Evolutionary conservation across 164 flowering plant species (phyloP), one percentile per base, ranked within the genome.

Genomic region (Dillenia suffruticosa): DNA sequence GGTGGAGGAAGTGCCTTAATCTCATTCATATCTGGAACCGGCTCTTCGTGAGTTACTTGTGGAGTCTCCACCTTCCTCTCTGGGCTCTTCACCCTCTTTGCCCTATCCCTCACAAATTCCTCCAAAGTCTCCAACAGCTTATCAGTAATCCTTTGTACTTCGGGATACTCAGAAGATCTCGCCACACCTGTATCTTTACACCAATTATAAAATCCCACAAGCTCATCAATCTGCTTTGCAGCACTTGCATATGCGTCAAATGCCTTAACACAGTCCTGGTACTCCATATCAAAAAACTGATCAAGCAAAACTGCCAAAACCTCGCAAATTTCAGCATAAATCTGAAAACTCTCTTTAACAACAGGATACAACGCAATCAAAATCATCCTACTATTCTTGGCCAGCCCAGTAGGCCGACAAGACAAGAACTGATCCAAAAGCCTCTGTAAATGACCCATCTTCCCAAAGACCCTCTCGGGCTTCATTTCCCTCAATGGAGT

Each of bases 1-100:
- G 90, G 91, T 10, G 92, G 70, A 46, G 97, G 90, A 9, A 85
- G 82, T 4, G 92, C 93, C 70, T 86, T 88, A 6, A 87, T 76
- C 58, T 78, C 82, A 66, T 83, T 86, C 84, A 81, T 74, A 76
- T 82, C 79, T 9, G 62, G 81, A 8, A 46, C 76, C 0, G 71
- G 40, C 40, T 32, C 84, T 16, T 72, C 70, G 67, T 56, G 54
- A 45, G 15, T 51, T 1, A 44, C 53, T 1, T 57, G 62, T 2
- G 56, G 46, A 11, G 58, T 60, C 63, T 57, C 77, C 63, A 66
- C 77, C 62, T 12, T 65, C 51, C 68, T 80, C 77, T 82, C 83
- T 0, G 81, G 81, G 65, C 77, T 81, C 74, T 69, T 79, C 0
- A 70, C 65, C 63, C 71, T 67, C 43, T 76, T 77, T 2, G 80